Base-by-base conservation (phyloP, 306 rosid genomes). In the Betula pendula region DNA sequence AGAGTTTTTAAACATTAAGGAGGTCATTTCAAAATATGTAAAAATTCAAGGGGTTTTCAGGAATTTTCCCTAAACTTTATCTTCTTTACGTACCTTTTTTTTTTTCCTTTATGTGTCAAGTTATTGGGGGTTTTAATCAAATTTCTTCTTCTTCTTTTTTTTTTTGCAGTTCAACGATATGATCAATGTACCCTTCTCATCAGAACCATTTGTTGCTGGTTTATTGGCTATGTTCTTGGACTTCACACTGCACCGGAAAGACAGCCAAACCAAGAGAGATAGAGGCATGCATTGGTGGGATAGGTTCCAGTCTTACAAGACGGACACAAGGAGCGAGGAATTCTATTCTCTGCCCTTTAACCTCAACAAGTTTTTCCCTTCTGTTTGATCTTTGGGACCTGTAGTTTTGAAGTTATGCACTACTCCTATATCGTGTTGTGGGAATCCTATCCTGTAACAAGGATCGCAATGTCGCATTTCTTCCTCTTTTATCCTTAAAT, bases 241-340 rank as follows among this genome's bases (percentile, higher is more conserved):
- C 22, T 74, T 77, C 66, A 87, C 96, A 11, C 55, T 94, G 87
- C 88, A 77, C 20, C 81, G 82, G 68, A 92, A 90, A 76, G 97
- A 94, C 77, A 88, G 7, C 3, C 91, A 91, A 29, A 90, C 80
- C 0, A 77, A 83, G 19, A 94, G 87, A 80, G 98, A 94, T 48
- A 81, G 98, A 72, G 98, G 98, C 58, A 82, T 90, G 98, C 93
- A 72, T 25, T 94, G 96, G 96, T 94, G 98, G 98, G 94, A 90
- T 20, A 85, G 77, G 51, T 94, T 92, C 86, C 76, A 89, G 13
- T 87, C 96, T 3, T 94, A 81, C 80, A 91, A 86, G 79, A 88
- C 94, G 7, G 97, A 91, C 78, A 81, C 97, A 0, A 84, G 98
- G 73, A 94, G 96, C 38, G 94, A 94, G 63, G 98, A 94, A 63